These are phyloP conservation scores for Leptomonas seymouri DNA, from an alignment of 208 protist species.

Conservation along the genomic window DNA sequence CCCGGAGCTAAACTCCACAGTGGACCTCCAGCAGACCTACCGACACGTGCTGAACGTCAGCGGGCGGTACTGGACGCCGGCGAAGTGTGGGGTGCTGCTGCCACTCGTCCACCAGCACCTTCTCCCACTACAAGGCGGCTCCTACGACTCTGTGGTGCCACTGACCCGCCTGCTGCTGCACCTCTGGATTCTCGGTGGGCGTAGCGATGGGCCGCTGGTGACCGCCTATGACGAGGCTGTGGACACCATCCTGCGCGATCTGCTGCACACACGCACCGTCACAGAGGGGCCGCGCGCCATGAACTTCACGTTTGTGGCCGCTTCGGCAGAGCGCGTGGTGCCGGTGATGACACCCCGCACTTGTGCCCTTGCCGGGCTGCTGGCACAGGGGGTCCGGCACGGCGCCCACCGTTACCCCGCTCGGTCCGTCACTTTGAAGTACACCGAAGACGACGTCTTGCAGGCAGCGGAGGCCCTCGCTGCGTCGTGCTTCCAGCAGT, in stretches of 20 bases:
- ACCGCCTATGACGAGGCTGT: slow-evolving; percentile 30
- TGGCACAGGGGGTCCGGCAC: slow-evolving; percentile 34
- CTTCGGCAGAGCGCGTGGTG: slow-evolving; percentile 9
- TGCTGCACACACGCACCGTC: slow-evolving; percentile 37
- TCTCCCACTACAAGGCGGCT: slow-evolving; percentile 17
- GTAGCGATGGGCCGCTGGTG: slow-evolving; percentile 15
- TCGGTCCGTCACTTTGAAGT: slow-evolving; percentile 3
- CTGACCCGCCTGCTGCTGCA: slow-evolving; percentile 34
- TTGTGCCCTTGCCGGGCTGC: slow-evolving; percentile 29
- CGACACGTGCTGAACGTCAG: slow-evolving; percentile 11
- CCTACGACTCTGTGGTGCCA: slow-evolving; percentile 27
- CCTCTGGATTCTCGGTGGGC: slow-evolving; percentile 30
- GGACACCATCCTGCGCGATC: slow-evolving; percentile 9
- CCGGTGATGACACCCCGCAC: slow-evolving; percentile 28
- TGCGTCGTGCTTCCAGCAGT: slow-evolving; percentile 46
- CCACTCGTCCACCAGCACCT: slow-evolving; percentile 11
- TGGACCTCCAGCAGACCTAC: slow-evolving; percentile 2
- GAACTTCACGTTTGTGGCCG: slow-evolving; percentile 44
- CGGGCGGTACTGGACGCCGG: slow-evolving; percentile 1
- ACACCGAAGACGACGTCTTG: slow-evolving; percentile 23
- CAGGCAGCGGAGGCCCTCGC: slow-evolving; percentile 51
- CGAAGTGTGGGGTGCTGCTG: neutral
- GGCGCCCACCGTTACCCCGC: slow-evolving; percentile 29
- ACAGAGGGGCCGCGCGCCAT: slow-evolving; percentile 1
- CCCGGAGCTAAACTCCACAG: too few relatives aligned